Conservation (phyloP, 1,284 basidiomycete species). For the Albatrellus sp. region DNA sequence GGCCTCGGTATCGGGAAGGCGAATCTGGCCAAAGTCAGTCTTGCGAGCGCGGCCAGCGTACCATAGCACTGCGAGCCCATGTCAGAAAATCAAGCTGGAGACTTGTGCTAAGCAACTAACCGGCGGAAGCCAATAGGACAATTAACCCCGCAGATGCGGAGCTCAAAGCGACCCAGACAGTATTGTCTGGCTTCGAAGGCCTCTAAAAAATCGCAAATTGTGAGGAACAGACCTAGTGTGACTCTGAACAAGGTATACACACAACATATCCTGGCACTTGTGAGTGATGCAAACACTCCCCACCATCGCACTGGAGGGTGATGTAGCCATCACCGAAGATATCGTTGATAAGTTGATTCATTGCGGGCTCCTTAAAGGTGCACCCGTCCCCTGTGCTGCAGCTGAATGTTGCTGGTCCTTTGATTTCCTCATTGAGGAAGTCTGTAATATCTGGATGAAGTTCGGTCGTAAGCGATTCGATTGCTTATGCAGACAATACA, state of each 20-base stretch:
- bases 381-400: slow-evolving; percentile 71
- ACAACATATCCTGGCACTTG: slow-evolving; percentile 89
- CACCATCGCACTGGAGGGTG: slow-evolving; percentile 76
- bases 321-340: slow-evolving; percentile 92
- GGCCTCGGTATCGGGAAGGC: slow-evolving; percentile 71
- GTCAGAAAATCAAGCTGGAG: neutral
- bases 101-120: slow-evolving; percentile 18
- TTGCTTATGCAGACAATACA: neutral
- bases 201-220: slow-evolving; percentile 27
- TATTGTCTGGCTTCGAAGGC: slow-evolving; percentile 73
- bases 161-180: slow-evolving; percentile 73
- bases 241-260: slow-evolving; percentile 13
- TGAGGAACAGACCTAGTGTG: neutral
- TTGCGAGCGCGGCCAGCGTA: slow-evolving; percentile 68
- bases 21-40: slow-evolving; percentile 66
- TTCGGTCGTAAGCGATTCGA: slow-evolving; percentile 1
- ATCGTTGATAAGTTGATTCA: slow-evolving; percentile 89
- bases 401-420: slow-evolving; percentile 81
- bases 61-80: slow-evolving; percentile 57
- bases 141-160: slow-evolving; percentile 66
- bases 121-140: slow-evolving; percentile 43
- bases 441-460: slow-evolving; percentile 76
- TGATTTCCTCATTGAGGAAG: slow-evolving; percentile 83
- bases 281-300: slow-evolving; percentile 89
- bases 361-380: slow-evolving; percentile 88